Base-by-base conservation (phyloP, 2,329 filamentous ascomycete genomes). In the Diaporthe humulicola region DNA sequence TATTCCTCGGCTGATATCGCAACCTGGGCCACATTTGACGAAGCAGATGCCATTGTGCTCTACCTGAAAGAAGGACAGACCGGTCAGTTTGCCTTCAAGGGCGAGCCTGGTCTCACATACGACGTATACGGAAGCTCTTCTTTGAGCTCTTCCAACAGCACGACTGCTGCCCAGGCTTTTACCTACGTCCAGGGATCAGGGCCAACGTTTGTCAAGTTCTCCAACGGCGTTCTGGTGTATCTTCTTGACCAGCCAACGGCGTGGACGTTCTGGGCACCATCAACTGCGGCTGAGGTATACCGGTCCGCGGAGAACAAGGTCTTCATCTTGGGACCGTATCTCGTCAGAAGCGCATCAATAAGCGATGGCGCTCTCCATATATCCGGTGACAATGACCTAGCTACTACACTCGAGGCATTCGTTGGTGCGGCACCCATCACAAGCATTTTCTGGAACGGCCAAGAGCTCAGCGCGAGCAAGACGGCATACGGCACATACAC, bases 301-400 rank as follows among this genome's bases (percentile, higher is more conserved):
- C 85, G 85, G 2, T 79, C 81, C 2, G 83, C 87, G 0, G 77
- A 85, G 67, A 79, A 89, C 75, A 88, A 90, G 48, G 83, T 91
- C n/a, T 88, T 92, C 66, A 81, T 90, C 45, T 85, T 90, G 76
- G 90, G 88, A 0, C 88, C 89, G 14, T 91, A 91, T 78, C 84
- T 92, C 14, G 82, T 90, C 57, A 86, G 90, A 28, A 87, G 85
- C 12, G 90, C 90, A 0, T 87, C 86, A 48, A 80, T 92, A 12
- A 78, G 86, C 33, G 87, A 86, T 5, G 83, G 81, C 48, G 84
- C 86, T 3, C 83, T 94, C 3, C 83, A 89, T 38, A 81, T 94
- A 33, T 88, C 87, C 4, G 92, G 91, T 15, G 92, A 94, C 79
- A 85, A 93, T 67, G 93, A 94, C 77, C 83, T 86, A 3, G 92